These are phyloP conservation scores for Phytophthora chlamydospora DNA, from an alignment of 352 stramenopile species.

Conservation along the genomic window DNA sequence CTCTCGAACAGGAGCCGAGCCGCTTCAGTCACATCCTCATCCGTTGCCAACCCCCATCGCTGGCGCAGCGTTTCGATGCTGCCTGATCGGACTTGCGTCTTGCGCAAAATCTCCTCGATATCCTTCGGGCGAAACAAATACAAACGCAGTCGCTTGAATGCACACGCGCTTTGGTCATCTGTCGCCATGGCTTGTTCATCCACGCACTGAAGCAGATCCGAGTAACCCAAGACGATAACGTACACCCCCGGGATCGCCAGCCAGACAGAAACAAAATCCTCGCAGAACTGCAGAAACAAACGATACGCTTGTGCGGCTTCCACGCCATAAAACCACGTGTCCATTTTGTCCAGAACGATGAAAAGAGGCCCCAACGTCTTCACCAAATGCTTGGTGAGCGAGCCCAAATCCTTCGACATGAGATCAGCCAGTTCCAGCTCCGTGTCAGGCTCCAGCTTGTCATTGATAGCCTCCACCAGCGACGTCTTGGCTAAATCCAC, in stretches of 20 bases:
- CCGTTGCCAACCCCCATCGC: background rate
- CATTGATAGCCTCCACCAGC: background rate
- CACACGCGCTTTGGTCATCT: background rate
- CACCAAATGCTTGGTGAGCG: background rate
- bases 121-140: background rate
- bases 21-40: background rate
- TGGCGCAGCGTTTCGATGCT: background rate
- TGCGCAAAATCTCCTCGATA: background rate
- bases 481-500: background rate
- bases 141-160: background rate
- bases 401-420: background rate
- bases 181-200: background rate
- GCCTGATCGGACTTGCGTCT: background rate
- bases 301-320: no score
- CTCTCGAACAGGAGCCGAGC: background rate
- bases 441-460: background rate
- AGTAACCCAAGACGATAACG: background rate
- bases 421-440: background rate
- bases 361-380: slow-evolving; percentile 1
- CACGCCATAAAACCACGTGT: no score
- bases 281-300: background rate
- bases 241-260: background rate
- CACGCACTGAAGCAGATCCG: background rate
- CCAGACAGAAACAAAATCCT: background rate
- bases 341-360: background rate